phyloP scores from a whole-genome alignment of 78 protist species.

The Blattamonas nauphoetae region DNA sequence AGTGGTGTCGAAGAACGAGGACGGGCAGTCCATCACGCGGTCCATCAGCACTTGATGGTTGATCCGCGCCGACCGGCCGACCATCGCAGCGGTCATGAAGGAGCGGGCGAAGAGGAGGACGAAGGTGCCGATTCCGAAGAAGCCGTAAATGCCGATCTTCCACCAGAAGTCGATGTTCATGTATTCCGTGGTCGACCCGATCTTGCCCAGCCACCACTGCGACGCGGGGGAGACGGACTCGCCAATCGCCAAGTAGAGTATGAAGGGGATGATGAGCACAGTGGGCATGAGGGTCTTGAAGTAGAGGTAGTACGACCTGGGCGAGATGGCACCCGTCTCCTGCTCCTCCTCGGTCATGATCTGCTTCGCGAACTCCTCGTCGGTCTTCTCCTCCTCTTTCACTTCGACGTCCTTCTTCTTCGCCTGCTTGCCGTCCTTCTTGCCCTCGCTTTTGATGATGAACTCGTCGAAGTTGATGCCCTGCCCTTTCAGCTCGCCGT shows the following conservation, averaged over 20 bases:
- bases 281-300: not conserved
- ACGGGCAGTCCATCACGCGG: conserved; percentile 67
- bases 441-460: not conserved
- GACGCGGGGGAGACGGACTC: not conserved
- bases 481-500: not conserved
- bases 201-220: not conserved
- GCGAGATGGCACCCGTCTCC: not conserved
- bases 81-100: not conserved
- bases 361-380: not conserved
- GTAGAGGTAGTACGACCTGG: not conserved
- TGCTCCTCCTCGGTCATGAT: conserved; percentile 8
- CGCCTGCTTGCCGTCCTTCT: not conserved
- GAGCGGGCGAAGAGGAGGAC: not conserved
- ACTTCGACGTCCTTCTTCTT: not conserved
- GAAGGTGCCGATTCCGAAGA: not conserved
- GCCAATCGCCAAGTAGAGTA: not conserved
- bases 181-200: not conserved
- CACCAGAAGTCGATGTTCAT: not conserved
- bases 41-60: conserved; percentile 26
- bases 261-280: not conserved
- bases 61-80: not conserved
- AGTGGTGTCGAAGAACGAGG: conserved; percentile 86
- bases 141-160: not conserved
- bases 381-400: not conserved
- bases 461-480: not conserved